Conservation (phyloP, 345 rosid genomes). For the Reutealis trisperma region DNA sequence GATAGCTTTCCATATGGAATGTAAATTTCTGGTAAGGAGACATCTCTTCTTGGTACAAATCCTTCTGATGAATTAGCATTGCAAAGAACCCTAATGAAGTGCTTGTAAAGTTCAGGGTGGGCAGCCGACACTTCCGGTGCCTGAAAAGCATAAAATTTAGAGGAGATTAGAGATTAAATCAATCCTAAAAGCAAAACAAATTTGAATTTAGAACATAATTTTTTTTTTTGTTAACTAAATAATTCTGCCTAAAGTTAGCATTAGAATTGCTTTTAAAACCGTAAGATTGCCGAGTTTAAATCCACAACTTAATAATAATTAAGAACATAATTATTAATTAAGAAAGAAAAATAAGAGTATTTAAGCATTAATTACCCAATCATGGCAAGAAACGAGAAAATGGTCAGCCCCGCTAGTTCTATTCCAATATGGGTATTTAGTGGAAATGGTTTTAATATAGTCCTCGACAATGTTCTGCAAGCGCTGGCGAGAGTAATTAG, state of each 20-base stretch:
- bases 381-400: conserved; percentile 67
- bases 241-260: no score
- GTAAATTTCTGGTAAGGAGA: conserved; percentile 57
- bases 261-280: no score
- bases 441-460: conserved; percentile 39
- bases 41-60: conserved; percentile 59
- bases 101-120: conserved; percentile 49
- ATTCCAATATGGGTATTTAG: conserved; percentile 58
- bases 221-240: no score
- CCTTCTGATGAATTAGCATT: conserved; percentile 80
- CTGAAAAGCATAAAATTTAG: conserved; percentile 22
- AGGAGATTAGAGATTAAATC: not conserved
- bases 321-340: not conserved
- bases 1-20: conserved; percentile 28
- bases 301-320: no score
- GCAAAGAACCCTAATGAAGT: conserved; percentile 67
- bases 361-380: conserved; percentile 44
- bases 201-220: no score
- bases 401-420: conserved; percentile 63
- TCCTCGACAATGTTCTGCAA: conserved; percentile 41
- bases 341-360: no score
- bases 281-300: no score
- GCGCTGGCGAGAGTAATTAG: conserved; percentile 31
- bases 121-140: conserved; percentile 58
- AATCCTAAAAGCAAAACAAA: no score